Percentiles rank a stretch among this genome's conserved stretches.
phyloP scores from a whole-genome alignment of 1,139 yeast species.

The Protomyces arabidopsidicola region DNA sequence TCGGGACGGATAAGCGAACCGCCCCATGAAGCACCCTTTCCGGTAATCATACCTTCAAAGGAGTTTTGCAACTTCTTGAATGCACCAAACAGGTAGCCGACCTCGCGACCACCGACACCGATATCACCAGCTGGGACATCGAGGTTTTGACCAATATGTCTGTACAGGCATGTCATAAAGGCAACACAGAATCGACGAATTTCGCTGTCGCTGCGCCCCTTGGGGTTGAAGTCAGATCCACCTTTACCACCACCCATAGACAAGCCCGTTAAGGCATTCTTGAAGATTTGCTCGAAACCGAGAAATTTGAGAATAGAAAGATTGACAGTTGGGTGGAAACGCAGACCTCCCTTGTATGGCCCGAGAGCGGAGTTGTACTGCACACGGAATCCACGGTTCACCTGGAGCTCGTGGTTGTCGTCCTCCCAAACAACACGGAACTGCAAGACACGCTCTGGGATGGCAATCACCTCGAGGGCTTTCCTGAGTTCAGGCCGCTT shows the following conservation, averaged over 20 bases:
- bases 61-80: slow-evolving; percentile 87
- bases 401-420: slow-evolving; percentile 85
- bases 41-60: slow-evolving; percentile 96
- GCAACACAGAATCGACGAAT: slow-evolving; percentile 95
- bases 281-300: slow-evolving; percentile 97
- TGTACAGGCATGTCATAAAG: slow-evolving; percentile 90
- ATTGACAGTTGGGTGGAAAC: slow-evolving; percentile 97
- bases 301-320: slow-evolving; percentile 90
- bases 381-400: slow-evolving; percentile 95
- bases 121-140: slow-evolving; percentile 99
- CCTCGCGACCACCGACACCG: slow-evolving; percentile 89
- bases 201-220: slow-evolving; percentile 86
- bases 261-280: slow-evolving; percentile 94
- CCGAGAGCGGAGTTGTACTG: slow-evolving; percentile 98
- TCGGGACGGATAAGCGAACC: slow-evolving; percentile 98
- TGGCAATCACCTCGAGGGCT: slow-evolving; percentile 83
- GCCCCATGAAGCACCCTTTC: slow-evolving; percentile 98
- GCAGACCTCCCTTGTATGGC: slow-evolving; percentile 98
- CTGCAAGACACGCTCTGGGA: slow-evolving; percentile 92
- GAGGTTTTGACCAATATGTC: slow-evolving; percentile 94
- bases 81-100: slow-evolving; percentile 93
- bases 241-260: slow-evolving; percentile 99
- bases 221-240: slow-evolving; percentile 97
- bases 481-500: slow-evolving; percentile 86
- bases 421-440: slow-evolving; percentile 98